Base-by-base conservation (phyloP, 2,329 filamentous ascomycete species). In the Scedosporium aurantiacum region DNA sequence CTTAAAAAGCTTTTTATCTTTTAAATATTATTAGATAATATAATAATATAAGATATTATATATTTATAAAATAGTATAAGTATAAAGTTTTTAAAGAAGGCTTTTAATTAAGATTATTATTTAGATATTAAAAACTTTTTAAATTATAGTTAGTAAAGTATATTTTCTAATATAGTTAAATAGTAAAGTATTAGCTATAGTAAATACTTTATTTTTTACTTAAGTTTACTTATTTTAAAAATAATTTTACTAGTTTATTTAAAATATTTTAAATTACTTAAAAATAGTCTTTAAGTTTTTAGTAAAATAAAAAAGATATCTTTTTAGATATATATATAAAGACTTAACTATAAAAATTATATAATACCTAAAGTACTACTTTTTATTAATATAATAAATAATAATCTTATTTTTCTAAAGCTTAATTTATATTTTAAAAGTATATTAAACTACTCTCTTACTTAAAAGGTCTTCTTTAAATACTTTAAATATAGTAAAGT, bases 311-410 rank as follows among this genome's bases (percentile, higher is more conserved):
- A 25, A 25, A 25, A 54, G n/a, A 54, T 54, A 54, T 18, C 23
- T 54, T 8, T 54, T 54, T 7, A 54, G 37, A 41, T 41, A 41
- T 7, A 16, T 7, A 41, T 41, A 41, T 6, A 16, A 7, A 7
- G 16, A 41, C n/a, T 25, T 54, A 54, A 4, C 10, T 12, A 21
- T 18, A 54, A 21, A 54, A 8, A 25, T 54, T 7, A 54, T 54
- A 54, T 54, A 54, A 54, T 54, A 54, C 18, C 47, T 54, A 54
- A 54, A 54, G 18, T 54, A 54, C 23, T 54, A 54, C 18, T 54
- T 54, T 7, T 54, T 7, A 8, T 54, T 54, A 54, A 18, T 54
- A 18, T 25, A 18, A 8, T 7, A 54, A 18, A 8, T 25, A 18
- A 54, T 54, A 54, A 18, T 25, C 47, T 25, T 54, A 6, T 54